phyloP scores from a whole-genome alignment of 2,329 filamentous ascomycete species.

The Pseudopyricularia cyperi region DNA sequence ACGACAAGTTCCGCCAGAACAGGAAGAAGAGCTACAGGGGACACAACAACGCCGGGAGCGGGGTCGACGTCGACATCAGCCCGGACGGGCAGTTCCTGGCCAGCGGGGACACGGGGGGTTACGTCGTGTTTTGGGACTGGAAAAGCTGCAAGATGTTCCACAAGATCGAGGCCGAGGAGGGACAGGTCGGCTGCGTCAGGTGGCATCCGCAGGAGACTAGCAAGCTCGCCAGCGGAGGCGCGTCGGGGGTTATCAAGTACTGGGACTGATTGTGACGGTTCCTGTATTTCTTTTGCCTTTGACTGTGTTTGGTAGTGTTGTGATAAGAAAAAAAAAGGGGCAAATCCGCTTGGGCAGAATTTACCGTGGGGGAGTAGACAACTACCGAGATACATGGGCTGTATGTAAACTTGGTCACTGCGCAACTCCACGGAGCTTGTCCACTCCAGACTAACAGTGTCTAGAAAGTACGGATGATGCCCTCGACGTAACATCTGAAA shows the following conservation, averaged over 20 bases:
- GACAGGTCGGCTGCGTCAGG: slow-evolving; percentile 71
- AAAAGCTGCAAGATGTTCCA: slow-evolving; percentile 99
- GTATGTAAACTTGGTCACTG: no score
- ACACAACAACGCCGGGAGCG: slow-evolving; percentile 91
- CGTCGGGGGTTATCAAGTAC: slow-evolving; percentile 80
- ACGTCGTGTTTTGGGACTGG: slow-evolving; percentile 96
- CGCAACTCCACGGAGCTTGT: no score
- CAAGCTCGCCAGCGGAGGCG: slow-evolving; percentile 80
- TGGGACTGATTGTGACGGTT: slow-evolving; percentile 80
- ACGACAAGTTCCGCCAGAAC: slow-evolving; percentile 94
- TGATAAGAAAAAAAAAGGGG: no score
- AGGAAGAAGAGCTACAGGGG: slow-evolving; percentile 93
- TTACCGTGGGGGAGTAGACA: no score
- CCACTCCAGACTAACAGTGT: no score
- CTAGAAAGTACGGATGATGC: no score
- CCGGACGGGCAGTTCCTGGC: slow-evolving; percentile 87
- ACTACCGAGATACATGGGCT: no score
- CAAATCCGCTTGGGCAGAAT: no score
- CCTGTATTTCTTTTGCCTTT: no score
- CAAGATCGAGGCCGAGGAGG: slow-evolving; percentile 77
- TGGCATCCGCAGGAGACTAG: slow-evolving; percentile 98
- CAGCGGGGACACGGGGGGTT: slow-evolving; percentile 78
- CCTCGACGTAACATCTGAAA: no score
- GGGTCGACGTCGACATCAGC: slow-evolving; percentile 76
- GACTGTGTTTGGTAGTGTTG: no score